These are phyloP conservation scores for Delonix regia DNA, from an alignment of 306 rosid species.

Conservation along the genomic window DNA sequence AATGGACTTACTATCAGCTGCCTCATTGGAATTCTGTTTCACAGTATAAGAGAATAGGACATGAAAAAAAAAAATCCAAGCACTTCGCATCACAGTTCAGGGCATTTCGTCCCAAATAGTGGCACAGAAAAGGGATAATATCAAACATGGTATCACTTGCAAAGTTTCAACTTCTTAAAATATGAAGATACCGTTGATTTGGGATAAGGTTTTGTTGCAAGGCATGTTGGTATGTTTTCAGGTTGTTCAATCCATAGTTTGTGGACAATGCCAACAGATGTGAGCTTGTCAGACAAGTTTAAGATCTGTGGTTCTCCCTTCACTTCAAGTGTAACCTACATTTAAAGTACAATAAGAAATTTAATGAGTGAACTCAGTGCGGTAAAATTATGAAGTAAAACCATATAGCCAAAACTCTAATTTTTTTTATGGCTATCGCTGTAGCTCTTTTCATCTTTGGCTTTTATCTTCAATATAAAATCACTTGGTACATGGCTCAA, in stretches of 20 bases:
- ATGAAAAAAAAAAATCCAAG: neutral
- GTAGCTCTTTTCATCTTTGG: constrained; percentile 4
- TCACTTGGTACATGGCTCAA: neutral
- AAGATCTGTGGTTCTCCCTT: constrained; percentile 60
- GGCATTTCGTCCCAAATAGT: neutral
- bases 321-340: constrained; percentile 71
- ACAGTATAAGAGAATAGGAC: neutral
- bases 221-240: constrained; percentile 64
- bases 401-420: neutral
- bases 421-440: neutral
- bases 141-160: constrained; percentile 47
- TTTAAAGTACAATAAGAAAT: neutral
- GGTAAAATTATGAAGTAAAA: neutral
- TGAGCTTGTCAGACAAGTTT: constrained; percentile 64
- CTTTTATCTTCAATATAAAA: neutral
- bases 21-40: neutral
- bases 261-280: constrained; percentile 52
- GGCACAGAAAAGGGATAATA: neutral
- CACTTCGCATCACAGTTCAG: neutral
- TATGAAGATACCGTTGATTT: constrained; percentile 51
- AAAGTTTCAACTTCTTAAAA: constrained; percentile 64
- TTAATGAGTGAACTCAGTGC: neutral
- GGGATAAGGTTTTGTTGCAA: constrained; percentile 70
- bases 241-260: constrained; percentile 70
- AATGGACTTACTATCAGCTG: neutral